These are phyloP conservation scores for Termitomyces sp. DNA, from an alignment of 768 basidiomycete genomes.

Conservation along the genomic window DNA sequence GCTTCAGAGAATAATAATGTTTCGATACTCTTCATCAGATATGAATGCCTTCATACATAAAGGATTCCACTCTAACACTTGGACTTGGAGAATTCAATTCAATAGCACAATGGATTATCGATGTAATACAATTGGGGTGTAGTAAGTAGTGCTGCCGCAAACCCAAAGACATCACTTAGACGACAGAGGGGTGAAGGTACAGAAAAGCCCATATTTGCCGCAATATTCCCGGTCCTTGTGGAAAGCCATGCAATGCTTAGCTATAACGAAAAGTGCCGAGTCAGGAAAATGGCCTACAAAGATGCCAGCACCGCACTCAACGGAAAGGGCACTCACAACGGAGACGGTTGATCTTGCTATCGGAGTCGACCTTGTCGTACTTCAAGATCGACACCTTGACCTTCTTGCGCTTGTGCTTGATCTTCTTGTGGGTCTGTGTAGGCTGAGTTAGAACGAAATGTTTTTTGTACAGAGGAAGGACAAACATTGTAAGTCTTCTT, in stretches of 20 bases:
- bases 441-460: neutral
- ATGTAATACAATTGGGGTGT: neutral
- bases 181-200: constrained; percentile 74
- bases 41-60: too few relatives aligned
- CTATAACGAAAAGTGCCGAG: neutral
- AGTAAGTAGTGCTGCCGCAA: neutral
- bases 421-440: constrained; percentile 90
- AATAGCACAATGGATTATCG: neutral
- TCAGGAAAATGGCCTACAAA: constrained; percentile 53
- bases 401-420: constrained; percentile 99
- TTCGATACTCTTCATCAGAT: too few relatives aligned
- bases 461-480: neutral
- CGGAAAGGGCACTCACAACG: constrained; percentile 91
- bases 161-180: constrained; percentile 31
- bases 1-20: too few relatives aligned
- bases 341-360: constrained; percentile 99
- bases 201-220: constrained; percentile 90
- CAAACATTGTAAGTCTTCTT: constrained; percentile 98
- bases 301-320: constrained; percentile 82
- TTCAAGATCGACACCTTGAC: constrained; percentile 99
- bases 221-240: constrained; percentile 98
- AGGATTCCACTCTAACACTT: too few relatives aligned
- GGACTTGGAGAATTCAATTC: neutral
- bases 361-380: constrained; percentile 99
- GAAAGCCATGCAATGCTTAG: constrained; percentile 82